phyloP scores from a whole-genome alignment of 139 green algal genomes.

The Gonium pectorale region DNA sequence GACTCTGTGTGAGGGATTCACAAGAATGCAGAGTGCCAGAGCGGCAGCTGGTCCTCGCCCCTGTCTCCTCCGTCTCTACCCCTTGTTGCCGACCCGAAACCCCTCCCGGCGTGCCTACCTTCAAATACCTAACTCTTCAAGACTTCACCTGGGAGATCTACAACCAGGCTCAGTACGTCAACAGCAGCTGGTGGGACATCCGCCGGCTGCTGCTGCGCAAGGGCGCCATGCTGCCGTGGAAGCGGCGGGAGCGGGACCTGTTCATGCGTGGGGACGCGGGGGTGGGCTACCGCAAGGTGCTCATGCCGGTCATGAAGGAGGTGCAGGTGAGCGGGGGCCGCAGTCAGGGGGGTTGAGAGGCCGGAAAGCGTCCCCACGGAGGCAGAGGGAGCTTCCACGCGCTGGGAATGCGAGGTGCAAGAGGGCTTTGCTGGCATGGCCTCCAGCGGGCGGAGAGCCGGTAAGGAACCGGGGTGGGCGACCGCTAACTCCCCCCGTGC shows the following conservation, averaged over 20 bases:
- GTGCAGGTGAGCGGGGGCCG: constrained; percentile 18
- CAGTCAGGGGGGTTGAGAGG: no score
- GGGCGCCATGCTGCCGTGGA: constrained; percentile 9
- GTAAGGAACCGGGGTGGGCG: no score
- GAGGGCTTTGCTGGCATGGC: no score
- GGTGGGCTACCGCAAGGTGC: constrained; percentile 35
- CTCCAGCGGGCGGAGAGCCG: no score
- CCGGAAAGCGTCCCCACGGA: no score
- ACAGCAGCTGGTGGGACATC: constrained; percentile 33
- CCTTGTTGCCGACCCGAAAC: background rate
- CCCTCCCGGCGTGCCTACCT: background rate
- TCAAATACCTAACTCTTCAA: background rate
- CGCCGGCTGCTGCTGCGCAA: constrained; percentile 37
- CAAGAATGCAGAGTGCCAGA: no score
- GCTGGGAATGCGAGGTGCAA: no score
- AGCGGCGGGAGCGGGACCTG: background rate
- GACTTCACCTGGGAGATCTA: constrained; percentile 37
- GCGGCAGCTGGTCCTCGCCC: no score
- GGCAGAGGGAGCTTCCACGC: no score
- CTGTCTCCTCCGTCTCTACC: no score
- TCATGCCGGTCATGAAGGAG: constrained; percentile 29
- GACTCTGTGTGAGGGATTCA: no score
- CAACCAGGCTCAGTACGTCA: constrained; percentile 14
- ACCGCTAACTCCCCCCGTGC: no score
- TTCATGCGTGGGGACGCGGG: constrained; percentile 42